Evolutionary conservation across 2,329 filamentous ascomycete genomes (phyloP), one percentile per base, ranked within the genome.

Genomic region (Curvularia sp.): DNA sequence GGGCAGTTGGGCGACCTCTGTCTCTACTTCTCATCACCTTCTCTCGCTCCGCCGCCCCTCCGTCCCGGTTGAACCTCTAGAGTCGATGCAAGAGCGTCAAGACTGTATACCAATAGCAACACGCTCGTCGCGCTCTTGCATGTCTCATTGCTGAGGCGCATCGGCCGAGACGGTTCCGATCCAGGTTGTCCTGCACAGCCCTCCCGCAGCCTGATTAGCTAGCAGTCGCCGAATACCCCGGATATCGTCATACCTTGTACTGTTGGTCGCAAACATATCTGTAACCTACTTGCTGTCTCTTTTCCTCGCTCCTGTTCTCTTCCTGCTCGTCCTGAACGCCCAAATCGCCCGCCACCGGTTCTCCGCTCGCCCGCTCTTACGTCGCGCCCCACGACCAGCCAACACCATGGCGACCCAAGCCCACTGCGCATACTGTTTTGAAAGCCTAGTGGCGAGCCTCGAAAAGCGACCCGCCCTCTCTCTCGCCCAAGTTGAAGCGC

Each of bases 381-480:
- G 28, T 43, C 39, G 26, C 44, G 44, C 51, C 26, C 38, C 15
- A 13, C 13, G n/a, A 10, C 30, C 58, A 20, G 33, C 51, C 53
- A 43, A 49, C 49, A 38, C 44, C 53, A 98, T 98, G 94, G 94
- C 95, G 49, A 89, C 90, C 57, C 80, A 86, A 69, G 89, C 89
- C 59, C 94, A 98, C 79, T 97, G 93, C 78, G 88, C 94, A 72
- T 93, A 89, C 79, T 97, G 93, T 82, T 98, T 99, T 83, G 95
- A 99, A 79, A 84, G 84, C 41, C 87, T 99, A 38, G 84, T 87
- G 49, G 89, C 93, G 53, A 86, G 88, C 60, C 91, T 96, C 66
- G 86, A 92, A 66, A 81, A 85, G 63, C 88, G 89, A 61, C 83
- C 88, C 58, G 81, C 90, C 10, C 82, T 93, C 68, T 83, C 82